Conservation (phyloP, 208 protist species). For the Trypanosomatidae sp. region DNA sequence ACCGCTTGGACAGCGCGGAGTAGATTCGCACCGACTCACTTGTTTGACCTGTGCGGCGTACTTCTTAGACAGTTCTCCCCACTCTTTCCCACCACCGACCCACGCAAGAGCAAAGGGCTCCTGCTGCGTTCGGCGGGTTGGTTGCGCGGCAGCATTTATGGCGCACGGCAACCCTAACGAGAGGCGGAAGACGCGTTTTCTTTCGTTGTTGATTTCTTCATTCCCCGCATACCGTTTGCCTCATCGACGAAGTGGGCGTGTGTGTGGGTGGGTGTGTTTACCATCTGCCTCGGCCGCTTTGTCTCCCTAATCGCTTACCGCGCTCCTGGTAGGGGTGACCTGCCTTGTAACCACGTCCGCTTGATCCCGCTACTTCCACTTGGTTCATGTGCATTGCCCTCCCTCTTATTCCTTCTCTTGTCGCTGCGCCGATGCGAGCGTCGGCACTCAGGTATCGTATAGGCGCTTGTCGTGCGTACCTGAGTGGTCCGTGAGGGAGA, state of each 20-base stretch:
- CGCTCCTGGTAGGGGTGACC: background rate
- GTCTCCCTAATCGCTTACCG: background rate
- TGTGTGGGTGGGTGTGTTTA: background rate
- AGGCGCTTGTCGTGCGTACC: background rate
- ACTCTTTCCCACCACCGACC: background rate
- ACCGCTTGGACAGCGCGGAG: background rate
- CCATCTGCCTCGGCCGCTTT: background rate
- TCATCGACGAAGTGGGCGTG: background rate
- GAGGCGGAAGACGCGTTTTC: background rate
- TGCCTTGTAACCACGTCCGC: background rate
- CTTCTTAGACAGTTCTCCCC: background rate
- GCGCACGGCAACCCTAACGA: background rate
- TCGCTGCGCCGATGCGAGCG: background rate
- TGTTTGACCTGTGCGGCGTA: background rate
- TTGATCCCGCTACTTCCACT: background rate
- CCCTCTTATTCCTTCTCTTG: background rate
- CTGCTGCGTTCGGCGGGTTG: background rate
- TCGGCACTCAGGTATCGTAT: background rate
- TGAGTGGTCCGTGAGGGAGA: background rate
- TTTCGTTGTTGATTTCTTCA: background rate
- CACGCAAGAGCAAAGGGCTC: background rate
- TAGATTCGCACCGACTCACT: background rate
- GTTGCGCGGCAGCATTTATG: background rate
- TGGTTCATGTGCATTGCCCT: background rate
- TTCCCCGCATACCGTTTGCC: background rate